Evolutionary conservation across 768 basidiomycete species (phyloP), one percentile per base, ranked within the genome.

Genomic region (Collybia sp.): DNA sequence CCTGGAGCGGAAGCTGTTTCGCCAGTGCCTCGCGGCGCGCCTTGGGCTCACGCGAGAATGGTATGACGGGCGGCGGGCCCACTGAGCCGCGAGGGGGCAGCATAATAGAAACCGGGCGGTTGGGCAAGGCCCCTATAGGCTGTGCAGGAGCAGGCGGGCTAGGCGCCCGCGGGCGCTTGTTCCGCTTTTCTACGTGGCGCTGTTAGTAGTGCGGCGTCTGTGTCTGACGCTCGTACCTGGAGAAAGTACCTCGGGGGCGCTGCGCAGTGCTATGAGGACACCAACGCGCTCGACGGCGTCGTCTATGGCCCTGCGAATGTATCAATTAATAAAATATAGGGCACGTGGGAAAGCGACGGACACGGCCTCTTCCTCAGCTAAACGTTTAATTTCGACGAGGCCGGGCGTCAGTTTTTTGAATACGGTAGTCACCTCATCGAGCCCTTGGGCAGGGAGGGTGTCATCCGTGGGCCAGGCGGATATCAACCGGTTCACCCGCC

Each of bases 381-480:
- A 64, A 16, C 62, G 57, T 53, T 77, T 75, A 32, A 92, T 77
- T 19, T 86, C 85, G 41, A 70, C 73, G 43, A 93, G 69, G 15
- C 80, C 83, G 42, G 76, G 62, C 6, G 60, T 63, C 30, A 93
- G 62, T 61, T 82, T 84, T 59, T 75, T 80, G 65, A 82, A 80
- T 42, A 74, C 77, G 33, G 69, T 65, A 62, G 78, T 86, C 45
- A 89, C 73, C 32, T 65, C 66, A 37, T 85, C 82, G 40, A 83
- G 70, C 35, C 85, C 83, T 60, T 89, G 84, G 0, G 80, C 74
- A 2, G 83, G 79, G 9, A 83, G 57, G 25, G 72, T 72, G 52
- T 89, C 87, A 63, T 88, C 85, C 17, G 71, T 65, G 5, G 87
- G 85, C 85, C 87, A 88, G 19, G 72, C 74, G 42, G 76, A 68